Evolutionary conservation across 73 alveolate species (phyloP).

Genomic region (Paramecium bursaria): DNA sequence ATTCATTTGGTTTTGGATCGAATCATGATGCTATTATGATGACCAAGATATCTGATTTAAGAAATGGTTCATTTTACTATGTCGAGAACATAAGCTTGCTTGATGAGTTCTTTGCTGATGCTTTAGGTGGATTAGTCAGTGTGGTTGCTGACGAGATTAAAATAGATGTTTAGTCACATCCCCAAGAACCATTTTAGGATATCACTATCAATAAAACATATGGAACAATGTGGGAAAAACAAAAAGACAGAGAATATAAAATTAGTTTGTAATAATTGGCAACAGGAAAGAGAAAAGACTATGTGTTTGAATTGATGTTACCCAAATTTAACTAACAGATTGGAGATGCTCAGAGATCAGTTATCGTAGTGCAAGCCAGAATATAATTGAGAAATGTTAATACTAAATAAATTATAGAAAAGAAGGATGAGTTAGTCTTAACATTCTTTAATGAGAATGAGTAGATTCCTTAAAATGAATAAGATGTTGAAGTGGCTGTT

Average conservation of each 20-base stretch:
- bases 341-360: slow-evolving; percentile 50
- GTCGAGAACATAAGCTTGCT: slow-evolving; percentile 33
- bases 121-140: slow-evolving; percentile 67
- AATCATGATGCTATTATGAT: slow-evolving; percentile 81
- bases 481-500: slow-evolving; percentile 61
- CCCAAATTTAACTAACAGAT: slow-evolving; percentile 23
- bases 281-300: slow-evolving; percentile 66
- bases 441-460: slow-evolving; percentile 59
- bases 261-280: slow-evolving; percentile 1
- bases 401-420: slow-evolving; percentile 48
- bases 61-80: slow-evolving; percentile 77
- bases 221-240: slow-evolving; percentile 46
- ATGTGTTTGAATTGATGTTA: slow-evolving; percentile 45
- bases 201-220: slow-evolving; percentile 41
- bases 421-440: slow-evolving; percentile 24
- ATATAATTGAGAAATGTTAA: slow-evolving; percentile 6
- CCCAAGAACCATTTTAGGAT: neutral
- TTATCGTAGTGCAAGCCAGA: neutral
- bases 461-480: slow-evolving; percentile 43
- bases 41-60: slow-evolving; percentile 70
- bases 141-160: slow-evolving; percentile 48
- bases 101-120: slow-evolving; percentile 53
- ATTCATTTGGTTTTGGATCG: slow-evolving; percentile 82
- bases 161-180: neutral
- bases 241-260: neutral